These are phyloP conservation scores for Penicillium cinerascens DNA, from an alignment of 495 filamentous ascomycete species.

Conservation along the genomic window DNA sequence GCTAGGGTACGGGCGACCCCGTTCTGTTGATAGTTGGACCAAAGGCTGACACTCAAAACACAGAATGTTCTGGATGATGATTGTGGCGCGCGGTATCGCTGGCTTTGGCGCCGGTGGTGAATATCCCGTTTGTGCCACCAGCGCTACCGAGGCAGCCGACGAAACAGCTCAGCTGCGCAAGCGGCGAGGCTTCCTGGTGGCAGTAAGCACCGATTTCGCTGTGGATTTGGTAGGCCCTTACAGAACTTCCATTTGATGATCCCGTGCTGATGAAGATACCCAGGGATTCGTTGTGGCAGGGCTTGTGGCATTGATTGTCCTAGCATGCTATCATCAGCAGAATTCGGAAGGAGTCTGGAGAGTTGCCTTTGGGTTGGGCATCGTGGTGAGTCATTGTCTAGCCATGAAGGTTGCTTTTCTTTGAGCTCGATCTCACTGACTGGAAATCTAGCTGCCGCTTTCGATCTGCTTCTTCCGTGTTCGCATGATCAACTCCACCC, in stretches of 20 bases:
- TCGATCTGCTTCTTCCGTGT: slow-evolving; percentile 37
- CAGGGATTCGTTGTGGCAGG: slow-evolving; percentile 31
- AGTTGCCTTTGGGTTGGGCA: slow-evolving; percentile 32
- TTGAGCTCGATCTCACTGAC: too few relatives aligned
- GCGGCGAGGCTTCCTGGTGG: slow-evolving; percentile 30
- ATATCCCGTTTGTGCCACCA: slow-evolving; percentile 45
- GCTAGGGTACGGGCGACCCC: slow-evolving; percentile 15
- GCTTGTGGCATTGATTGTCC: slow-evolving; percentile 30
- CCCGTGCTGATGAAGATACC: not conserved
- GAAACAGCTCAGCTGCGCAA: slow-evolving; percentile 28
- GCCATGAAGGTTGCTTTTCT: not conserved
- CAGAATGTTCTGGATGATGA: slow-evolving; percentile 55
- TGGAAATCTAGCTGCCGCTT: slow-evolving; percentile 22
- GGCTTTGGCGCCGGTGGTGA: slow-evolving; percentile 51
- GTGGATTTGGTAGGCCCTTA: slow-evolving; percentile 22
- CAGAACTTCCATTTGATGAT: not conserved
- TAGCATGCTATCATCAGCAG: slow-evolving; percentile 25
- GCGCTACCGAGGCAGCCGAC: slow-evolving; percentile 46
- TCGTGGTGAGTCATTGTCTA: slow-evolving; percentile 24
- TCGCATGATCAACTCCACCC: slow-evolving; percentile 37
- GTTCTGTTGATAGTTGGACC: not conserved
- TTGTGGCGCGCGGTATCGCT: slow-evolving; percentile 48
- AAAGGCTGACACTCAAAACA: not conserved
- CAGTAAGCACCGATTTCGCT: slow-evolving; percentile 31
- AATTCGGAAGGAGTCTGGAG: slow-evolving; percentile 32